Conservation (phyloP, 306 rosid species). For the Prinsepia uniflora region DNA sequence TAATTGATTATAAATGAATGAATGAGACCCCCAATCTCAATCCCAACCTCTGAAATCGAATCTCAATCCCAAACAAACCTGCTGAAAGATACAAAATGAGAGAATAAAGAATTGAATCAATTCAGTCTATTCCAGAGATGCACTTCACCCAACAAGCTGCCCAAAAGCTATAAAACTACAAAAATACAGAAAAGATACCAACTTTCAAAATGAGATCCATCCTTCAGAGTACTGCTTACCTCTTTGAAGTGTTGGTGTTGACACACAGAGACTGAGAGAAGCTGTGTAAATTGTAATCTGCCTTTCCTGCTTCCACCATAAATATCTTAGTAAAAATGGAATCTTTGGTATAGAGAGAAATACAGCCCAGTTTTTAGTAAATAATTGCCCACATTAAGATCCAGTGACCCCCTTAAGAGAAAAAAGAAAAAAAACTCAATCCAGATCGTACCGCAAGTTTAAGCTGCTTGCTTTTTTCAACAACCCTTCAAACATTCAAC, state of each 20-base stretch:
- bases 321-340: neutral
- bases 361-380: neutral
- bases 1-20: neutral
- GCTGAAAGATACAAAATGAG: no score
- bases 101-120: no score
- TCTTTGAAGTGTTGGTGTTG: no score
- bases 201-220: no score
- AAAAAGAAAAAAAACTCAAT: neutral
- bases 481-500: slow-evolving; percentile 23
- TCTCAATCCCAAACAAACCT: slow-evolving; percentile 1
- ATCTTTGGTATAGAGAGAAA: slow-evolving; percentile 18
- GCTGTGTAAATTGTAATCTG: no score
- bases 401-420: neutral
- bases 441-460: neutral
- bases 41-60: neutral
- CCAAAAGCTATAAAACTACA: no score
- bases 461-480: slow-evolving; percentile 1
- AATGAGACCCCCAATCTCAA: slow-evolving; percentile 16
- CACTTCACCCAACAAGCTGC: no score
- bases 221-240: no score
- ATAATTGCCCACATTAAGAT: slow-evolving; percentile 16
- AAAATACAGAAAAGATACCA: no score
- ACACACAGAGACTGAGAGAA: no score
- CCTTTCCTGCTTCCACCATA: no score
- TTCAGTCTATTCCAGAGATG: no score